phyloP scores from a whole-genome alignment of 495 filamentous ascomycete genomes.

The Penicillium tannophilum region DNA sequence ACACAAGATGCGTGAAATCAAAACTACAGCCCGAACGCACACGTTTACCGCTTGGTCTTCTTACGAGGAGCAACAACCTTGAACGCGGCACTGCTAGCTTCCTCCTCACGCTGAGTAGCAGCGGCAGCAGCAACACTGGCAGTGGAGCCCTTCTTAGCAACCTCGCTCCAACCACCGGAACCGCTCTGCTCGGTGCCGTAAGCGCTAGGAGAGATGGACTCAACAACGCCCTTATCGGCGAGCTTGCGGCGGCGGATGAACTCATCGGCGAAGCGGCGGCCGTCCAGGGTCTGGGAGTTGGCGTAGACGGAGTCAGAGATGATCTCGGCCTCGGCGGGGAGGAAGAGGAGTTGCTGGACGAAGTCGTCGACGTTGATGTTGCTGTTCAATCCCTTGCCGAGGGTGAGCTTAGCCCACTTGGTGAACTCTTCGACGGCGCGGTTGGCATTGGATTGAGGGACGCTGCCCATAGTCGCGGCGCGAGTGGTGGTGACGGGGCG shows the following conservation, averaged over 20 bases:
- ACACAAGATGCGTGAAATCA: background rate
- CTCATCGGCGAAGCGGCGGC: slow-evolving; percentile 90
- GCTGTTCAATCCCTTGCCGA: slow-evolving; percentile 62
- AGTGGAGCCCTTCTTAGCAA: slow-evolving; percentile 81
- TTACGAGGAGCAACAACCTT: slow-evolving; percentile 91
- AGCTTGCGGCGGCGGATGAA: slow-evolving; percentile 90
- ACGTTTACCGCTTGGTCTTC: slow-evolving; percentile 75
- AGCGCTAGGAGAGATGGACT: slow-evolving; percentile 47
- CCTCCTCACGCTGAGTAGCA: slow-evolving; percentile 52
- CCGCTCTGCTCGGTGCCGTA: slow-evolving; percentile 44
- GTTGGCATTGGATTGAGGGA: slow-evolving; percentile 48
- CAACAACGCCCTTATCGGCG: slow-evolving; percentile 83
- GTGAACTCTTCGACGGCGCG: slow-evolving; percentile 83
- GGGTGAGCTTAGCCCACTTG: slow-evolving; percentile 82
- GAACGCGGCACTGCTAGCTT: slow-evolving; percentile 64
- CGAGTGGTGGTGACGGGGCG: slow-evolving; percentile 33
- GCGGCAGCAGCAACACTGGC: slow-evolving; percentile 20
- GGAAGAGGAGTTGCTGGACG: slow-evolving; percentile 67
- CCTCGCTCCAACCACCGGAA: slow-evolving; percentile 89
- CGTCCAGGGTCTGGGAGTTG: slow-evolving; percentile 82
- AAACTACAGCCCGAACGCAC: slow-evolving; percentile 9
- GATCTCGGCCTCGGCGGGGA: slow-evolving; percentile 75
- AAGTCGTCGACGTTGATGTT: slow-evolving; percentile 79
- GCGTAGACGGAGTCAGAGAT: slow-evolving; percentile 89
- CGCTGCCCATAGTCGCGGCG: slow-evolving; percentile 37